Conservation (phyloP, 1,284 basidiomycete genomes). For the Stereum hirsutum region DNA sequence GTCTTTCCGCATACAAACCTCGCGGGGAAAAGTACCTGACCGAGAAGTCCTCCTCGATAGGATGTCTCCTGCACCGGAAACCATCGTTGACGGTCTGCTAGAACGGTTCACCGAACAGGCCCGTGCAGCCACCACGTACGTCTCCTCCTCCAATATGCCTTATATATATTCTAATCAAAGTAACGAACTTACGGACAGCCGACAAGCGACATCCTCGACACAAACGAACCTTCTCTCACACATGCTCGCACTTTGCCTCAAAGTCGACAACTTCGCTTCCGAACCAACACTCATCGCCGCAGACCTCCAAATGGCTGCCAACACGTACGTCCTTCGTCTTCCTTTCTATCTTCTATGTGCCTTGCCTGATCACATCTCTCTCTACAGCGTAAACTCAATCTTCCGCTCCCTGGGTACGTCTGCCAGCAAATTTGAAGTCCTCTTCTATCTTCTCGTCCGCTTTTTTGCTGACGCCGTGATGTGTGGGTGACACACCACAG, state of each 20-base stretch:
- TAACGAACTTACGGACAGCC: conserved; percentile 28
- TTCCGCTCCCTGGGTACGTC: conserved; percentile 25
- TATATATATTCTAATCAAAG: no score
- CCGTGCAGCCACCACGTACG: conserved; percentile 54
- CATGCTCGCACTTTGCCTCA: conserved; percentile 74
- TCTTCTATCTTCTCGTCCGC: not conserved
- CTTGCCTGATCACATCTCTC: conserved; percentile 6
- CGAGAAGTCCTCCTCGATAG: conserved; percentile 45
- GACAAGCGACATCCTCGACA: conserved; percentile 60
- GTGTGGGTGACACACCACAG: no score
- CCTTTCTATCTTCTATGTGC: not conserved
- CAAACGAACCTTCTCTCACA: conserved; percentile 69
- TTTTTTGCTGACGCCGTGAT: not conserved
- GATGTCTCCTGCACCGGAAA: conserved; percentile 47
- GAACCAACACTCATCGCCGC: conserved; percentile 60
- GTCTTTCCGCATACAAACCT: conserved; percentile 39
- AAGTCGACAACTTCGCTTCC: conserved; percentile 66
- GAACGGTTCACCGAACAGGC: conserved; percentile 71
- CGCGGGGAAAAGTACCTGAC: conserved; percentile 33
- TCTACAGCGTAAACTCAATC: conserved; percentile 17
- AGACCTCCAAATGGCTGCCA: conserved; percentile 58
- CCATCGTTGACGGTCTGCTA: conserved; percentile 69
- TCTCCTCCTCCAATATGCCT: conserved; percentile 6
- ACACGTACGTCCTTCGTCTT: conserved; percentile 58
- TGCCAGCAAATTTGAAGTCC: not conserved